Evolutionary conservation across 805 yeast species (phyloP).

Genomic region (Lachancea lanzarotensis): DNA sequence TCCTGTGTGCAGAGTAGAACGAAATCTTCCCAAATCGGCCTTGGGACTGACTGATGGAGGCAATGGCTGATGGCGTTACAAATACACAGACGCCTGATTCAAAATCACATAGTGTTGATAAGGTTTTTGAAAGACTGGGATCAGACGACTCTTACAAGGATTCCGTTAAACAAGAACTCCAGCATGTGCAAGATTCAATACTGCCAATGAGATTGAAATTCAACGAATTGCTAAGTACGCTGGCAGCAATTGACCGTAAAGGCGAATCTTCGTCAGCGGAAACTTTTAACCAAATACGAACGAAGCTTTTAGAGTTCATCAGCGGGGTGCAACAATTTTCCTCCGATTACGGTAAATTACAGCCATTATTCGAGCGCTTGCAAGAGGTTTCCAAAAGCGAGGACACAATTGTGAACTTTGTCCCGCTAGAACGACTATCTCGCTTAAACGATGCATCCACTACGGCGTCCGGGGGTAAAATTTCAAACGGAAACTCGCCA

Average conservation of each 20-base stretch:
- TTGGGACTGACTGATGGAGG: too few species aligned
- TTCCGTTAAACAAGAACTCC: constrained; percentile 5
- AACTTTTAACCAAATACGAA: constrained; percentile 16
- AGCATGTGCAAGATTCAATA: constrained; percentile 12
- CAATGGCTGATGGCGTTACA: neutral
- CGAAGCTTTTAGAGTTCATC: constrained; percentile 18
- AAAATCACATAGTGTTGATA: constrained; percentile 11
- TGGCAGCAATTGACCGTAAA: constrained; percentile 19
- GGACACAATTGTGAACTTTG: constrained; percentile 16
- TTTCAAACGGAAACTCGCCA: constrained; percentile 3
- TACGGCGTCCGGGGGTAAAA: neutral
- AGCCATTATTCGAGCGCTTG: constrained; percentile 24
- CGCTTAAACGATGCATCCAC: neutral
- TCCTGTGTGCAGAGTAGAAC: too few species aligned
- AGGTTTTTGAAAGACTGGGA: constrained; percentile 17
- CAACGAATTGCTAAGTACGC: constrained; percentile 22
- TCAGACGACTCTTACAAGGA: constrained; percentile 11
- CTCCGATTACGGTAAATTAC: constrained; percentile 16
- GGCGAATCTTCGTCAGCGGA: constrained; percentile 18
- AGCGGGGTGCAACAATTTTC: constrained; percentile 22
- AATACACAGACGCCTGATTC: neutral
- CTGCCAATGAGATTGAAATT: constrained; percentile 21
- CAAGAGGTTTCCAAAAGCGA: constrained; percentile 18
- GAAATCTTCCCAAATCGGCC: too few species aligned
- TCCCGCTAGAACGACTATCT: constrained; percentile 22